These are phyloP conservation scores for Blastobotrys indianensis DNA, from an alignment of 1,139 yeast genomes.

Conservation along the genomic window DNA sequence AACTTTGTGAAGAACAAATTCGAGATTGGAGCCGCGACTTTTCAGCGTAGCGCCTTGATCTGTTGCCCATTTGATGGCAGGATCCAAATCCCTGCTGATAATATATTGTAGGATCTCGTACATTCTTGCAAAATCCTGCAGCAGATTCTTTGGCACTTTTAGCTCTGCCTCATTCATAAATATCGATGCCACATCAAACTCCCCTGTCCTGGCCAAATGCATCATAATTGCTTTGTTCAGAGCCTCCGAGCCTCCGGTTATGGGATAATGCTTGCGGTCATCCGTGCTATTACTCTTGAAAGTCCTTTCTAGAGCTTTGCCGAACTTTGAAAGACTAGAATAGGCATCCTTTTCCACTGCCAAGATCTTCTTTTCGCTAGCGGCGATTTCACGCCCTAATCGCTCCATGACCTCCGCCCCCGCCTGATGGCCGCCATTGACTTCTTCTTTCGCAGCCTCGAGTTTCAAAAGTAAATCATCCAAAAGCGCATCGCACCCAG, in stretches of 20 bases:
- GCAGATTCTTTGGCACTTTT: conserved; percentile 28
- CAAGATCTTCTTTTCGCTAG: conserved; percentile 14
- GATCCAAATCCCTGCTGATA: conserved; percentile 29
- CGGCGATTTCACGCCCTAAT: conserved; percentile 7
- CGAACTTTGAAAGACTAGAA: conserved; percentile 29
- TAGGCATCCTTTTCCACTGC: conserved; percentile 31
- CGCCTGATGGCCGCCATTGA: conserved; percentile 10
- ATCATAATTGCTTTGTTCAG: conserved; percentile 39
- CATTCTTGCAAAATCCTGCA: conserved; percentile 35
- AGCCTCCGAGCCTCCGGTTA: conserved; percentile 20
- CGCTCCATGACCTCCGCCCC: conserved; percentile 2
- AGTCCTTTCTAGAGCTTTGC: conserved; percentile 33
- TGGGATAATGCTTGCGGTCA: conserved; percentile 16
- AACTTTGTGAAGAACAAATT: conserved; percentile 58
- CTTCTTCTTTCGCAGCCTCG: conserved; percentile 22
- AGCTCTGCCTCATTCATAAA: conserved; percentile 34
- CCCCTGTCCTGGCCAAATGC: conserved; percentile 42
- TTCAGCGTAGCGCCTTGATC: conserved; percentile 28
- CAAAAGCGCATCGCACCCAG: conserved; percentile 28
- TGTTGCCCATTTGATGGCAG: conserved; percentile 43
- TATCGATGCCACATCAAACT: conserved; percentile 35
- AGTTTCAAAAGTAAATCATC: conserved; percentile 28
- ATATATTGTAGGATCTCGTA: conserved; percentile 33
- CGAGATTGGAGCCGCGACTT: conserved; percentile 40
- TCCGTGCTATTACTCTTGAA: conserved; percentile 17